A percentile compares a stretch with the other conserved stretches of the same genome.
Evolutionary conservation across 2,329 filamentous ascomycete species (phyloP).

Genomic region (Lecanoromycetidae sp.): DNA sequence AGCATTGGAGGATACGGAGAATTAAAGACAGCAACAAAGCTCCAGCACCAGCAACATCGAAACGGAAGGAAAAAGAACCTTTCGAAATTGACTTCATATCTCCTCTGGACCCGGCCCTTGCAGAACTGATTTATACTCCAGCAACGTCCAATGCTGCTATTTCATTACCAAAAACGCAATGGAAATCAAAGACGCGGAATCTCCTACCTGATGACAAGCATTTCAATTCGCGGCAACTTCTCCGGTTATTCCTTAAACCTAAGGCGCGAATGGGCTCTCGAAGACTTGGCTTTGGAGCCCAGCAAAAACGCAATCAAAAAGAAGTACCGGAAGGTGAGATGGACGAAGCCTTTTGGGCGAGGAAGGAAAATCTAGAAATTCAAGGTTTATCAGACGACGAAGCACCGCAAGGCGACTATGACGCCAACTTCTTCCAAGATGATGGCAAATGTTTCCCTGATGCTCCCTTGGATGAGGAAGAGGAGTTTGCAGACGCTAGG

Average conservation of each 20-base stretch:
- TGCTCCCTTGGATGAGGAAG: conserved; percentile 33
- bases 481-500: conserved; percentile 39
- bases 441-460: conserved; percentile 37
- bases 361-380: conserved; percentile 44
- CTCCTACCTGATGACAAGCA: conserved; percentile 95
- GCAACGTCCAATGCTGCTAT: conserved; percentile 71
- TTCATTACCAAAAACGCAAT: conserved; percentile 80
- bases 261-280: conserved; percentile 69
- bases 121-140: conserved; percentile 68
- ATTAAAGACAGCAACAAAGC: conserved; percentile 66
- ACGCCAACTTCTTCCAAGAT: conserved; percentile 96
- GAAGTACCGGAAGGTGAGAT: conserved; percentile 61
- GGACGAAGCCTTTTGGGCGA: conserved; percentile 91
- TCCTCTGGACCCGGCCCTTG: conserved; percentile 57
- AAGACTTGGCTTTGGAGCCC: conserved; percentile 40
- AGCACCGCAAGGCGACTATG: conserved; percentile 64
- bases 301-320: conserved; percentile 31
- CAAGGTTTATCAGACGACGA: conserved; percentile 39
- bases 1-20: conserved; percentile 93
- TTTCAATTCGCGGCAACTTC: conserved; percentile 84
- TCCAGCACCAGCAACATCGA: conserved; percentile 42
- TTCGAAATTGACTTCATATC: conserved; percentile 87
- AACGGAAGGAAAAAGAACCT: conserved; percentile 87
- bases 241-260: conserved; percentile 87
- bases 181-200: conserved; percentile 87